Conservation (phyloP, 331 rosid genomes). For the Ulmus americana region DNA sequence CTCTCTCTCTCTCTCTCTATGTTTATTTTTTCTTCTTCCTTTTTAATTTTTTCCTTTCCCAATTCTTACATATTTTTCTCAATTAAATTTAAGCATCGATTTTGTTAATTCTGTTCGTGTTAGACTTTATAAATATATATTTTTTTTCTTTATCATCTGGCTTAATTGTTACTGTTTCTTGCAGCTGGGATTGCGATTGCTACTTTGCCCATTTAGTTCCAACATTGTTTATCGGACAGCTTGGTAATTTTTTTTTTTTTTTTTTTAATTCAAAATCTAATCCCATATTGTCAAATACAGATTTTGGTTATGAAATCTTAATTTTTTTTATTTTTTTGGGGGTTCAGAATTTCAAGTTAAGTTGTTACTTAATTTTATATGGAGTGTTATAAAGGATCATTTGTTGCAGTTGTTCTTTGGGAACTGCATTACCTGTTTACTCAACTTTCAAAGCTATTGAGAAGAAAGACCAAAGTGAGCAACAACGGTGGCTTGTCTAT, state of each 20-base stretch:
- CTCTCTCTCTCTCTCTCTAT: neutral
- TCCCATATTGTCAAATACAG: too few relatives aligned
- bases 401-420: conserved; percentile 40
- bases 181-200: conserved; percentile 40
- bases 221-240: conserved; percentile 39
- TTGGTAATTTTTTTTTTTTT: conserved; percentile 29
- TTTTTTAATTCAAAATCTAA: neutral
- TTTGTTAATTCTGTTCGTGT: too few relatives aligned
- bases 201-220: conserved; percentile 29
- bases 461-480: conserved; percentile 38
- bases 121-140: too few relatives aligned
- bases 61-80: neutral
- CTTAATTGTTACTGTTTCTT: neutral
- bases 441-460: conserved; percentile 58
- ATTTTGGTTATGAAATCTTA: too few relatives aligned
- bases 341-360: neutral
- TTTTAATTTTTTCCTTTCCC: neutral
- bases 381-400: neutral
- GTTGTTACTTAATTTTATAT: neutral
- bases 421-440: conserved; percentile 46
- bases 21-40: neutral
- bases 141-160: neutral
- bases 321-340: neutral
- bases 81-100: neutral
- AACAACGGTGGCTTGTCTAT: conserved; percentile 44